Evolutionary conservation across 2,329 filamentous ascomycete species (phyloP).

Genomic region (Trichoderma koningiopsis): DNA sequence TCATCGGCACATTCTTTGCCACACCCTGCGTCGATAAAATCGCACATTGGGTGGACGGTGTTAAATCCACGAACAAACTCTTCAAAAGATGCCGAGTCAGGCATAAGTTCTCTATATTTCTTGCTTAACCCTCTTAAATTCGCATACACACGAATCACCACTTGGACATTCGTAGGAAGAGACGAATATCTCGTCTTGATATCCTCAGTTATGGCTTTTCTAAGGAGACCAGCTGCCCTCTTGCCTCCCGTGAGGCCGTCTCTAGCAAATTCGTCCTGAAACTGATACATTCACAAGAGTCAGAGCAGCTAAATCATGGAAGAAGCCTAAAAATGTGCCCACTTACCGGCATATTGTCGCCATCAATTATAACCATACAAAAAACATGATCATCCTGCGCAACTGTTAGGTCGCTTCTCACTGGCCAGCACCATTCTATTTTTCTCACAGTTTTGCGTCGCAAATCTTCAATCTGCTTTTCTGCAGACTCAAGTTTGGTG

Average conservation of each 20-base stretch:
- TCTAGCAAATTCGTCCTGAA: conserved; percentile 37
- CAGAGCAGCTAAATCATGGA: neutral
- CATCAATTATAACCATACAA: conserved; percentile 43
- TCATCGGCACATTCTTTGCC: conserved; percentile 48
- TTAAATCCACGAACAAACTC: conserved; percentile 47
- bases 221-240: conserved; percentile 34
- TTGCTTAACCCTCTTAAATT: conserved; percentile 42
- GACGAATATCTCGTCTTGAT: conserved; percentile 19
- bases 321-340: too few relatives aligned
- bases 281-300: conserved; percentile 32
- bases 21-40: conserved; percentile 46
- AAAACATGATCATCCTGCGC: conserved; percentile 33
- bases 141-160: conserved; percentile 42
- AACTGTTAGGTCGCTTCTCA: neutral
- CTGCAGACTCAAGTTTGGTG: conserved; percentile 12
- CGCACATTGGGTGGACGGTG: conserved; percentile 40
- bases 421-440: neutral
- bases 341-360: conserved; percentile 43
- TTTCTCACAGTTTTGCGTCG: conserved; percentile 13
- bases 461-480: conserved; percentile 25
- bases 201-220: conserved; percentile 31
- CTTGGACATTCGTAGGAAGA: conserved; percentile 31
- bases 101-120: conserved; percentile 39
- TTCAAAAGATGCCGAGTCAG: conserved; percentile 32
- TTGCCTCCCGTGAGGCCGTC: conserved; percentile 38